Conservation (phyloP, 2,329 filamentous ascomycete genomes). For the Stagonosporopsis tanaceti region DNA sequence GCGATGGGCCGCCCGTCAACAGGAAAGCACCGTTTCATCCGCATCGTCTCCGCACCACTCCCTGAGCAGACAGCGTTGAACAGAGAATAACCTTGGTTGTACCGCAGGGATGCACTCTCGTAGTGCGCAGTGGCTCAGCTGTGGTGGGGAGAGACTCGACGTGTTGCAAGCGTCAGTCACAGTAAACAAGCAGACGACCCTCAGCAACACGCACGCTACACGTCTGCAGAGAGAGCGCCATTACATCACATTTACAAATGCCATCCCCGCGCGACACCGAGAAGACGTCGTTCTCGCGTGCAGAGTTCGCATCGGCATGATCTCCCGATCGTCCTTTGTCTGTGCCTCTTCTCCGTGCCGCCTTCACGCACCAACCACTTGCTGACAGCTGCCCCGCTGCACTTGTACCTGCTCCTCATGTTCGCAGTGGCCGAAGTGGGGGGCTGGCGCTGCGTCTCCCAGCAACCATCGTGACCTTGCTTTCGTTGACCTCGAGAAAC, state of each 20-base stretch:
- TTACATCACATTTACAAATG: slow-evolving; percentile 4
- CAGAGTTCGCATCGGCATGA: slow-evolving; percentile 18
- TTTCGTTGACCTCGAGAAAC: slow-evolving; percentile 11
- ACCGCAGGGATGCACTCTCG: slow-evolving; percentile 14
- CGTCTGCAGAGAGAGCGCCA: background rate
- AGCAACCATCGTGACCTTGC: slow-evolving; percentile 20
- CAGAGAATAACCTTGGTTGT: slow-evolving; percentile 18
- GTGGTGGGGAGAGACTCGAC: background rate
- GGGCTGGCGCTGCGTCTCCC: slow-evolving; percentile 9
- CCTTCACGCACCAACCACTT: slow-evolving; percentile 16
- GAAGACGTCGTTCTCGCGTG: slow-evolving; percentile 9
- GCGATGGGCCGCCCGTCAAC: slow-evolving; percentile 13
- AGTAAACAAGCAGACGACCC: background rate
- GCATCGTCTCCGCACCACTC: slow-evolving; percentile 17
- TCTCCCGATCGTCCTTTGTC: slow-evolving; percentile 18
- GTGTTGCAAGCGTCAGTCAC: background rate
- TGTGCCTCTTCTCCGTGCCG: slow-evolving; percentile 16
- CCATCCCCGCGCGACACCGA: slow-evolving; percentile 8
- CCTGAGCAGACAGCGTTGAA: slow-evolving; percentile 13
- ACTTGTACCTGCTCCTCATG: slow-evolving; percentile 14
- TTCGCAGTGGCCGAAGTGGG: slow-evolving; percentile 17
- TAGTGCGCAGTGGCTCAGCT: slow-evolving; percentile 2
- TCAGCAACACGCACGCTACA: background rate
- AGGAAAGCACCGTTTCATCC: slow-evolving; percentile 18
- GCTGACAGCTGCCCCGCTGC: slow-evolving; percentile 12